Percentiles rank a stretch among this genome's conserved stretches.
Conservation (phyloP, 208 protist genomes). For the Angomonas ambiguus region DNA sequence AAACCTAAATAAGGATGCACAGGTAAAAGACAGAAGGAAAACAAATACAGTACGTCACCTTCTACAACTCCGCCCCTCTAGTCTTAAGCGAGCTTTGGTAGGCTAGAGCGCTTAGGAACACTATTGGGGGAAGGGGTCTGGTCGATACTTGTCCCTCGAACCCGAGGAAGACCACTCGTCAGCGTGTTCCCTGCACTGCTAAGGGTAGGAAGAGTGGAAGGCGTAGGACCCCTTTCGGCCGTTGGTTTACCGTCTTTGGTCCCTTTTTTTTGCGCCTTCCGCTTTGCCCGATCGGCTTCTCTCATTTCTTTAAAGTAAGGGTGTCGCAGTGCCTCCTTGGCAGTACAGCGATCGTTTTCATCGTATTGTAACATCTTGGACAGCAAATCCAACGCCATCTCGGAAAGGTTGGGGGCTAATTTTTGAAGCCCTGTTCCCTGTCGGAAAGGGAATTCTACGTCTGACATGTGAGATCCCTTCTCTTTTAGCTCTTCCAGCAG, state of each 20-base stretch:
- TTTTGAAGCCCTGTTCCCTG: constrained; percentile 54
- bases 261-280: not conserved
- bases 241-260: not conserved
- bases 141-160: not conserved
- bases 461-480: constrained; percentile 55
- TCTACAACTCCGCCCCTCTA: too few species aligned
- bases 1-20: too few species aligned
- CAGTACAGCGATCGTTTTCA: constrained; percentile 83
- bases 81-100: not conserved
- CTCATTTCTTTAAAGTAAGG: constrained; percentile 67
- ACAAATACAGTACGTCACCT: too few species aligned
- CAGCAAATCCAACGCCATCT: constrained; percentile 85
- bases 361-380: constrained; percentile 83
- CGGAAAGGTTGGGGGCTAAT: constrained; percentile 59
- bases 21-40: too few species aligned
- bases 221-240: not conserved
- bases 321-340: constrained; percentile 88
- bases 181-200: not conserved
- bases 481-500: constrained; percentile 64
- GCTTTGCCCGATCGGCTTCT: not conserved
- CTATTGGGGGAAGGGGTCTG: not conserved
- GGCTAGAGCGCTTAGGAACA: not conserved
- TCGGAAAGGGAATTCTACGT: constrained; percentile 60
- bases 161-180: not conserved
- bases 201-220: not conserved